Percentiles rank a stretch among this genome's conserved stretches.
Evolutionary conservation across 805 yeast genomes (phyloP).

Genomic region (Pichia thaimueangensis): DNA sequence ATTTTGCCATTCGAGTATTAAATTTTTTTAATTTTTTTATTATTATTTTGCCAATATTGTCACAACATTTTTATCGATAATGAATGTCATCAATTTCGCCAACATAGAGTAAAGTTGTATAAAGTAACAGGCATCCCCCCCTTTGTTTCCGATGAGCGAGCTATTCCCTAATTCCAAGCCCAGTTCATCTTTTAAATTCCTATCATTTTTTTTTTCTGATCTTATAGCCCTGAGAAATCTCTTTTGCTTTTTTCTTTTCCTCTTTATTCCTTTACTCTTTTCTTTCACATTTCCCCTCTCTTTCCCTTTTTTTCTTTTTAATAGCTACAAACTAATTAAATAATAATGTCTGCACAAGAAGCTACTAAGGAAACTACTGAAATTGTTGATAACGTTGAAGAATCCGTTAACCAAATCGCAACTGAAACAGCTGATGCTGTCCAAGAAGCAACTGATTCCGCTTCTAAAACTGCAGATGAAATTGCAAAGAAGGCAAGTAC

Average conservation of each 20-base stretch:
- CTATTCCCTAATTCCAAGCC: too few relatives aligned
- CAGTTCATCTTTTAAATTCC: too few relatives aligned
- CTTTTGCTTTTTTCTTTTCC: background rate
- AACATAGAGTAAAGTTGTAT: too few relatives aligned
- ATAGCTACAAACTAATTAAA: background rate
- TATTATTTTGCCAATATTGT: too few relatives aligned
- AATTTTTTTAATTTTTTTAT: too few relatives aligned
- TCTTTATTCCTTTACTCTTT: background rate
- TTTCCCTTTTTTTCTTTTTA: background rate
- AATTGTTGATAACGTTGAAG: constrained; percentile 9
- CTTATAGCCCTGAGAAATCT: too few relatives aligned
- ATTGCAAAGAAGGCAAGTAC: constrained; percentile 15
- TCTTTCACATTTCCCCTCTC: background rate
- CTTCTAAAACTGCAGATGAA: constrained; percentile 10
- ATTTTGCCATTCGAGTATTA: too few relatives aligned
- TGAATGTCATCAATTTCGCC: too few relatives aligned
- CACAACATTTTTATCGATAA: too few relatives aligned
- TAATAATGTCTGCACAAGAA: constrained; percentile 5
- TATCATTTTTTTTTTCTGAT: too few relatives aligned
- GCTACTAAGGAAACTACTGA: constrained; percentile 1
- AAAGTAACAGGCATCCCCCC: too few relatives aligned
- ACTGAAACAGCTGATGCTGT: constrained; percentile 9
- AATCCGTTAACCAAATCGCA: constrained; percentile 1
- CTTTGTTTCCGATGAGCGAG: too few relatives aligned
- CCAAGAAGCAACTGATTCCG: constrained; percentile 8